Base-by-base conservation (phyloP, 2,329 filamentous ascomycete species). In the Teratosphaeria zuluensis region DNA sequence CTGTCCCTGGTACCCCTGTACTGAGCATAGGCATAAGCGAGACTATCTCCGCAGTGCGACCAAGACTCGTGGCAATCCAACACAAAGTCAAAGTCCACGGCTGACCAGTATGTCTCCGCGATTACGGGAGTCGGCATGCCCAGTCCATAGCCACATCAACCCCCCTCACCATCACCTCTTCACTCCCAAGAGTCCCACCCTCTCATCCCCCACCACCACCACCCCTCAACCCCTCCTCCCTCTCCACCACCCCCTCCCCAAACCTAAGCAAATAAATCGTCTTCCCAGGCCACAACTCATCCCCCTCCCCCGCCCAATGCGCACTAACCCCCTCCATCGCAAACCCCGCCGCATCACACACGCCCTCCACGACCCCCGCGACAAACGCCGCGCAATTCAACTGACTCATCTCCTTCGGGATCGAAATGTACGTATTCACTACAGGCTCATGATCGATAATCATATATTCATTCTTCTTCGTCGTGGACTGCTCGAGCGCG, bases 361-460 rank as follows among this genome's bases (percentile, higher is more conserved):
- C 86, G 24, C 94, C 94, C 80, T 99, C 94, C 58, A 99, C 86
- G 63, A 99, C 88, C 19, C 94, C 94, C 0, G 94, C 94, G 21
- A 96, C 91, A 71, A 89, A 99, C 9, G 94, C 94, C 19, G 92
- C 94, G 75, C 92, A 96, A 74, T 96, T 97, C 69, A 99, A 81
- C 81, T 94, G 89, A 75, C 84, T 91, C 89, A 99, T 95, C 76
- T 99, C 94, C 69, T 88, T 88, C 16, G 94, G 94, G 56, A 97
- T 88, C 68, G 86, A 90, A 70, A 99, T 88, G 77, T 94, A 97
- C 62, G 88, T 87, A 75, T 96, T 97, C 46, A 97, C 92, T 55
- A 97, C 81, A 24, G 94, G 94, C 73, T 97, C 94, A 76, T 99
- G 97, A 77, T 99, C 94, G 68, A 92, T 90, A 68, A 99, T 94